Base-by-base conservation (phyloP, 768 basidiomycete genomes). In the Boletus reticuloceps region DNA sequence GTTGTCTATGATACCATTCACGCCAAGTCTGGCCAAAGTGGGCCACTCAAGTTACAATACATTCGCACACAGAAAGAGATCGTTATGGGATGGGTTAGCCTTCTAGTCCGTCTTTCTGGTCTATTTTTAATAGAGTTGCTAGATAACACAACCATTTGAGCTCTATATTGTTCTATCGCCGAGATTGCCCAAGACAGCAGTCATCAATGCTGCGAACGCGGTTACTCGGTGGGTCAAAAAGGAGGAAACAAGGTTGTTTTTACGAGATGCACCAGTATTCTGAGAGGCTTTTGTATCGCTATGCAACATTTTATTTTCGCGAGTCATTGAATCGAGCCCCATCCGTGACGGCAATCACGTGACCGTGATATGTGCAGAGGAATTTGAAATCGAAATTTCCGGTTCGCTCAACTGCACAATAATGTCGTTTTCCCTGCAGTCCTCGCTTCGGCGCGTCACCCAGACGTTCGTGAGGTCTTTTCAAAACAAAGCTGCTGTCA, bases 121-220 rank as follows among this genome's bases (percentile, higher is more conserved):
- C 29, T 42, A 12, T 12, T 42, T 37, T 47, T 16, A 38, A 62
- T 32, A 4, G 25, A 12, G 6, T 25, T 45, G 13, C 31, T 65
- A 98, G 95, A 88, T 95, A 55, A 97, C 95, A 0, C 89, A 94
- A 64, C 86, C 88, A 0, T 98, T 97, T 65, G 97, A 98, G 69
- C 73, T 98, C 16, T 98, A 97, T 67, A 72, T 96, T 47, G 79
- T 89, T 0, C 69, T 95, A 14, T 91, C 93, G 1, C 90, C 92
- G 11, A 78, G 81, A 46, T 67, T 98, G 50, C 91, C 96, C 7
- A 98, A 98, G 78, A 87, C 85, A 48, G 93, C 90, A 0, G 86
- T 84, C 2, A 86, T 98, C 14, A 83, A 86, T 13, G 90, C 94
- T 6, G 97, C 96, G 9, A 96, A 98, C 67, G 80, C 86, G 2